phyloP scores from a whole-genome alignment of 352 stramenopile genomes.

The Chrysophaeum taylorii region DNA sequence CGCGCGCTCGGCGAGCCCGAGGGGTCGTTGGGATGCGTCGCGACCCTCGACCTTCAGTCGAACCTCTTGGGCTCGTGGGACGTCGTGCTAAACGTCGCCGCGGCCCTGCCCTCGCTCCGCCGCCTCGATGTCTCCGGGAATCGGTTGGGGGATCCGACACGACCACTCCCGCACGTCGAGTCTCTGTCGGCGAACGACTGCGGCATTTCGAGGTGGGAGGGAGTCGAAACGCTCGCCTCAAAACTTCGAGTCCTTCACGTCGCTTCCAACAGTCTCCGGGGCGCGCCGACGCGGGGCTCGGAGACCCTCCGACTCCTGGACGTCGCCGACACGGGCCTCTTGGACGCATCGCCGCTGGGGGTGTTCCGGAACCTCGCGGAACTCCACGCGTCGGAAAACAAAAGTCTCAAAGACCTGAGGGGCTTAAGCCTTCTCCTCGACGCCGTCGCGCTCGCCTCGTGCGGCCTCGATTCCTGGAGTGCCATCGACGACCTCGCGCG shows the following conservation, averaged over 20 bases:
- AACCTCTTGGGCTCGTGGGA: slow-evolving; percentile 23
- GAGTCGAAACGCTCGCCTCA: background rate
- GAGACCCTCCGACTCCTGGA: background rate
- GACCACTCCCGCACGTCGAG: no score
- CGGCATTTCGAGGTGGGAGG: background rate
- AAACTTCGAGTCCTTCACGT: background rate
- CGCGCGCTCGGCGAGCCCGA: background rate
- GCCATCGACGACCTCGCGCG: background rate
- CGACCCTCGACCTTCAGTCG: slow-evolving; percentile 22
- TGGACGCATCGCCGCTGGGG: background rate
- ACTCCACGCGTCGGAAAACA: slow-evolving; percentile 10
- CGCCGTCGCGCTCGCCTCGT: background rate
- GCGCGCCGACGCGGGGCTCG: background rate
- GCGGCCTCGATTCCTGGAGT: background rate
- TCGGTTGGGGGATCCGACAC: background rate
- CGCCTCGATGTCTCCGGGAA: slow-evolving; percentile 1
- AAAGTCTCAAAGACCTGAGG: background rate
- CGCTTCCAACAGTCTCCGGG: background rate
- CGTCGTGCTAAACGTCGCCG: slow-evolving; percentile 9
- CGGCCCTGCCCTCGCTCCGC: background rate
- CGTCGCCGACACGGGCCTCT: background rate
- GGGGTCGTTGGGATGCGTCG: background rate
- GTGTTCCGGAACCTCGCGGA: background rate
- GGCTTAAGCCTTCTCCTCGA: background rate
- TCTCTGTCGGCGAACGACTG: slow-evolving; percentile 3